Base-by-base conservation (phyloP, 2,329 filamentous ascomycete genomes). In the Chlorencoelia australis region DNA sequence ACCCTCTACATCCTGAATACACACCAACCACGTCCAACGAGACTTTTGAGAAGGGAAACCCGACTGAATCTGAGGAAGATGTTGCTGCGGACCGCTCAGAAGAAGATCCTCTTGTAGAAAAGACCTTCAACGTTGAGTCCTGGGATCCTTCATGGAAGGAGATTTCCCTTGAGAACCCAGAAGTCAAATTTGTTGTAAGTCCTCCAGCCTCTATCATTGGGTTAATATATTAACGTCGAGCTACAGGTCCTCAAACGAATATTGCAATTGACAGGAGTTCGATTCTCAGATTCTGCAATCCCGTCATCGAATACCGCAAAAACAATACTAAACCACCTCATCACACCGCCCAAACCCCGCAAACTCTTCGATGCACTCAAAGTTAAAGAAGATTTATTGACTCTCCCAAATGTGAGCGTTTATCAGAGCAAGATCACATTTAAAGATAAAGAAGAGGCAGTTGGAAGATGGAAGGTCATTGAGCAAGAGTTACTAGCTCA, bases 391-490 rank as follows among this genome's bases (percentile, higher is more conserved):
- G 54, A 66, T 13, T 61, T 84, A 20, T 50, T 62, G 13, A 49
- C 58, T 1, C 61, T 83, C 34, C 64, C 73, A 43, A 95, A 95
- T 54, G 78, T 95, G 28, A 69, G 69, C 48, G 63, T 94, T 15
- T 71, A 73, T 48, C 57, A 61, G 17, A 69, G 69, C 46, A 77
- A 79, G 50, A 65, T 84, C 41, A 87, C 77, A 6, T 71, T 75
- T 7, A 75, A 82, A 21, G 73, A 89, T 57, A 76, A 75, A 57
- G 82, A 89, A 60, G 75, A 71, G 49, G 68, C 73, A 32, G 57
- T 83, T 27, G 86, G 86, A 18, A 68, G 83, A 51, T 83, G 80
- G 74, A 91, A 91, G 73, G 59, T 87, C 33, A 84, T 89, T 52
- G 71, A 82, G 57, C 65, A 77, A 52, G 80, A 85, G 59, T 64